phyloP scores from a whole-genome alignment of 73 alveolate species.

The Paramecium pentaurelia region DNA sequence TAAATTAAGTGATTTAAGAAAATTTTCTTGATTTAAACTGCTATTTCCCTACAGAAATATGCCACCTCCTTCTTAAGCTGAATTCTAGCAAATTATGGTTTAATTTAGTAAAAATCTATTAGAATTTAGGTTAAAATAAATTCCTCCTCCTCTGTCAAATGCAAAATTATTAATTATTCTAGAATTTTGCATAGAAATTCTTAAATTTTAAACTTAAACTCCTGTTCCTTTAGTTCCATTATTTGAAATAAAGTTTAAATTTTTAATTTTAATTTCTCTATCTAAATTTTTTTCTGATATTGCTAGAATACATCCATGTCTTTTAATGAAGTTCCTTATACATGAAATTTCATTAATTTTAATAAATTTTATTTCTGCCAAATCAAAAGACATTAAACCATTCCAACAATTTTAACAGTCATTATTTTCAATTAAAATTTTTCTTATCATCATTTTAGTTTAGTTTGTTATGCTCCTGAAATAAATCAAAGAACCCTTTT shows the following conservation, averaged over 20 bases:
- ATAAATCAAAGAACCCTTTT: background rate
- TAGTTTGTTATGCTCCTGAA: background rate
- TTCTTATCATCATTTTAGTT: background rate
- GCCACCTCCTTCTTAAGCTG: too few relatives aligned
- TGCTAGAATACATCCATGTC: background rate
- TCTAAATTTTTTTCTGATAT: background rate
- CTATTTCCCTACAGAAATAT: background rate
- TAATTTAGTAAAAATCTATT: too few relatives aligned
- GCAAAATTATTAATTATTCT: background rate
- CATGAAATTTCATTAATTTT: background rate
- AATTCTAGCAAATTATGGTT: too few relatives aligned
- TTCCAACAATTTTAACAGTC: background rate
- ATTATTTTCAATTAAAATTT: too few relatives aligned
- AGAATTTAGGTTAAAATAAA: background rate
- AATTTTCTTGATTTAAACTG: background rate
- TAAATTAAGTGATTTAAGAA: background rate
- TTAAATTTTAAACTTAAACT: background rate
- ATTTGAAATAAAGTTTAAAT: background rate
- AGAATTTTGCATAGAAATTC: background rate
- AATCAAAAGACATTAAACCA: background rate
- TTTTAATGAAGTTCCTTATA: too few relatives aligned
- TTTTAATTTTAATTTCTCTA: too few relatives aligned
- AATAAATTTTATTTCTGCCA: too few relatives aligned
- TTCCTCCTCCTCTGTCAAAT: background rate
- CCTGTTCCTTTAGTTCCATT: background rate